A percentile compares a stretch with the other conserved stretches of the same genome.
These are phyloP conservation scores for Candida frijolesensis DNA, from an alignment of 1,139 yeast species.

Conservation along the genomic window DNA sequence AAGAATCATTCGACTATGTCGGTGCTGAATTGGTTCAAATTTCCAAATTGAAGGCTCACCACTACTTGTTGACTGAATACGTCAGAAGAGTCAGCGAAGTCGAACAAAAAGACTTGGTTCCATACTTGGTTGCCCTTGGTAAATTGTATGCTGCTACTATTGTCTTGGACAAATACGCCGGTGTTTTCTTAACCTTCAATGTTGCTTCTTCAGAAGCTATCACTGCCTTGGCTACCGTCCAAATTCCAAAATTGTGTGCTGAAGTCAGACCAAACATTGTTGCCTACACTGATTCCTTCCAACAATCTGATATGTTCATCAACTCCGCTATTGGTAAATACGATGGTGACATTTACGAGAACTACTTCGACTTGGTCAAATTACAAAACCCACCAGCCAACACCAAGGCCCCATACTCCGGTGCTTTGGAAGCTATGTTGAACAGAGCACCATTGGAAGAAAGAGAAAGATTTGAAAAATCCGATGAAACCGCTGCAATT, in stretches of 20 bases:
- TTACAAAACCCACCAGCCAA: slow-evolving; percentile 36
- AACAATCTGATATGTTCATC: slow-evolving; percentile 45
- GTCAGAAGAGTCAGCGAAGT: slow-evolving; percentile 25
- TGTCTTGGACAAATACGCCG: slow-evolving; percentile 40
- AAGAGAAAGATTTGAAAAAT: slow-evolving; percentile 44
- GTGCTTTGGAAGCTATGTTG: slow-evolving; percentile 37
- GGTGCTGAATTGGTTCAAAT: slow-evolving; percentile 61
- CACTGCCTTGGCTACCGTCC: slow-evolving; percentile 32
- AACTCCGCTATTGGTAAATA: slow-evolving; percentile 47
- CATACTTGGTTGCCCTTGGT: slow-evolving; percentile 30
- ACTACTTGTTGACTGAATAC: slow-evolving; percentile 37
- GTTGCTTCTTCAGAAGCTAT: slow-evolving; percentile 38
- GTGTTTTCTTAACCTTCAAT: slow-evolving; percentile 42
- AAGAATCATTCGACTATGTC: slow-evolving; percentile 44
- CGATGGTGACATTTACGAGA: slow-evolving; percentile 50
- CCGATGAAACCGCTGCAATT: slow-evolving; percentile 27
- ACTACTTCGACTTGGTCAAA: slow-evolving; percentile 45
- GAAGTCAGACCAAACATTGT: slow-evolving; percentile 48
- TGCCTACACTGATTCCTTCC: slow-evolving; percentile 53
- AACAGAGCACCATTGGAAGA: slow-evolving; percentile 38
- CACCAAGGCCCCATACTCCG: slow-evolving; percentile 45
- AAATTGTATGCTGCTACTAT: slow-evolving; percentile 31
- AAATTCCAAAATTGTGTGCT: slow-evolving; percentile 37
- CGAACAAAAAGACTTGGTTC: slow-evolving; percentile 25
- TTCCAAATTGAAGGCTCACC: slow-evolving; percentile 55